Evolutionary conservation across 208 protist species (phyloP).

Genomic region (Acanthamoeba sp.): DNA sequence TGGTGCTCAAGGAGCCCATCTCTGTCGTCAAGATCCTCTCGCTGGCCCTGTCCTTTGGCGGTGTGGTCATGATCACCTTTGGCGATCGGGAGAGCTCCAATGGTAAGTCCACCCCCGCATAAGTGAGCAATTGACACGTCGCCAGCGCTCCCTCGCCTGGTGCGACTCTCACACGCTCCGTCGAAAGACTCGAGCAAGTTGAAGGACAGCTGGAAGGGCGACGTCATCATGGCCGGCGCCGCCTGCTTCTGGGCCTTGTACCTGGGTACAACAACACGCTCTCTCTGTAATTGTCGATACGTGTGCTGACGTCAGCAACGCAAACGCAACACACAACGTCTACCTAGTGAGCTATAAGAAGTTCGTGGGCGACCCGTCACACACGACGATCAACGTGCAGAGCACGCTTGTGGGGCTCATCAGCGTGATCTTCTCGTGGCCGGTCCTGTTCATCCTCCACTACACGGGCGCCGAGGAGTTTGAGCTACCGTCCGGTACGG

Average conservation of each 20-base stretch:
- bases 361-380: slow-evolving; percentile 9
- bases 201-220: slow-evolving; percentile 43
- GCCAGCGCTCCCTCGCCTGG: too few relatives aligned
- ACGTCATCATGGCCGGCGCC: slow-evolving; percentile 12
- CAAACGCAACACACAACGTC: too few relatives aligned
- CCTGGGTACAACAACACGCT: background rate
- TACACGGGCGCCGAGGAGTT: background rate
- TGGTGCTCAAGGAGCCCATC: slow-evolving; percentile 13
- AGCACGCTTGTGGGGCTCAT: slow-evolving; percentile 26
- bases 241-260: slow-evolving; percentile 31
- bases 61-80: slow-evolving; percentile 17
- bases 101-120: background rate
- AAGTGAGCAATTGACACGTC: background rate
- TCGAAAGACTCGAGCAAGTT: background rate
- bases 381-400: slow-evolving; percentile 22
- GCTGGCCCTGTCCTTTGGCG: background rate
- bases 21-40: slow-evolving; percentile 19
- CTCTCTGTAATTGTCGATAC: background rate
- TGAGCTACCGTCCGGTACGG: slow-evolving; percentile 12
- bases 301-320: background rate
- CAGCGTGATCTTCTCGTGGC: slow-evolving; percentile 36
- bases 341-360: slow-evolving; percentile 51
- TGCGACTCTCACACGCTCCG: too few relatives aligned
- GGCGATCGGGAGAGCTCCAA: background rate
- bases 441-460: slow-evolving; percentile 8